Evolutionary conservation across 2,329 filamentous ascomycete genomes (phyloP).

Genomic region (Exophiala oligosperma): DNA sequence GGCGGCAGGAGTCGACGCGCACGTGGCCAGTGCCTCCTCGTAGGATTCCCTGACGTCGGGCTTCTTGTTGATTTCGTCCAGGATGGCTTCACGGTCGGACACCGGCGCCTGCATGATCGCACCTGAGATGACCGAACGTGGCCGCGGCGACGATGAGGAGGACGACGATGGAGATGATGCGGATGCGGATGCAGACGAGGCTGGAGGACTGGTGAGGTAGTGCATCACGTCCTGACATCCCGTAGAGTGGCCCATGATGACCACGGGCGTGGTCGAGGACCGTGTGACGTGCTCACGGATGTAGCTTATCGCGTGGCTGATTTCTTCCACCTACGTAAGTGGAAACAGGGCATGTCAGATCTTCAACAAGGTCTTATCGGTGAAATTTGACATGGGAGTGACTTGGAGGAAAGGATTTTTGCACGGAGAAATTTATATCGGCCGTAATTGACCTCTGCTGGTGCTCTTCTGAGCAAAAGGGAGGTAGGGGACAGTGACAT

Average conservation of each 20-base stretch:
- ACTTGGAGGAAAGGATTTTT: too few relatives aligned
- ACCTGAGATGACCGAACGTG: conserved; percentile 63
- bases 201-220: conserved; percentile 40
- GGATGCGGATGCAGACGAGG: conserved; percentile 41
- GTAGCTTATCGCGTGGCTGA: conserved; percentile 18
- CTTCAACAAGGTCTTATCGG: too few relatives aligned
- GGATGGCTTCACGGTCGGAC: conserved; percentile 70
- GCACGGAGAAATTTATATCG: too few relatives aligned
- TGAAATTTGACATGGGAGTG: too few relatives aligned
- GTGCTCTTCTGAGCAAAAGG: too few relatives aligned
- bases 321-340: conserved; percentile 47
- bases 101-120: conserved; percentile 79
- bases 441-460: too few relatives aligned
- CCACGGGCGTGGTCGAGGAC: conserved; percentile 51
- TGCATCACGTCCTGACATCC: conserved; percentile 69
- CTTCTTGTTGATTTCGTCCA: conserved; percentile 40
- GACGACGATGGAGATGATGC: conserved; percentile 35
- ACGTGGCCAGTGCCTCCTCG: conserved; percentile 18
- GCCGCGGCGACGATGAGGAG: conserved; percentile 30
- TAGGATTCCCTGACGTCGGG: conserved; percentile 11
- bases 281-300: conserved; percentile 35
- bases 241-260: conserved; percentile 69
- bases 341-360: background rate
- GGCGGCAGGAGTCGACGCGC: conserved; percentile 10
- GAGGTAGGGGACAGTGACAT: background rate